Base-by-base conservation (phyloP, 139 green algal species). In the Chlorella ohadii region DNA sequence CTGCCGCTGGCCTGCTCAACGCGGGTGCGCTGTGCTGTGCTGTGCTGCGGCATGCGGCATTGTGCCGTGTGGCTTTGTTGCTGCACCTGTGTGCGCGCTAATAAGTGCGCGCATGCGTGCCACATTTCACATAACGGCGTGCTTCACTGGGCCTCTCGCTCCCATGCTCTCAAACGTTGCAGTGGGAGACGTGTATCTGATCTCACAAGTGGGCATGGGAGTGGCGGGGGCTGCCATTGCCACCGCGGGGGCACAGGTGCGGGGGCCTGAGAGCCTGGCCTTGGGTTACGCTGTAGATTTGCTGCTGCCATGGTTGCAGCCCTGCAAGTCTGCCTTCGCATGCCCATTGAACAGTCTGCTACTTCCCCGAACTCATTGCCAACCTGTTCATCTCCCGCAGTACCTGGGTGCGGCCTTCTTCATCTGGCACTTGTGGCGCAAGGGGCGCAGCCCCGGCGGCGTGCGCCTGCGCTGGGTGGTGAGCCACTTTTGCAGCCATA, bases 191-290 rank as follows among this genome's bases (percentile, higher is more conserved):
- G 70, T 91, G 6, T 83, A 90, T 20, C 79, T 94, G 0, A 87
- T 90, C 15, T 76, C 70, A 0, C 23, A 47, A 6, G 34, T 79
- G 27, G 79, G 81, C 22, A 82, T 93, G 66, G 91, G 89, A 3
- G 85, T 91, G 23, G 68, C 75, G 1, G 87, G 90, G 5, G 90
- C 87, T 7, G 82, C 91, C 4, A 51, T 87, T 4, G 86, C 87
- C n/a, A 96, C 93, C 4, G 73, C 88, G 12, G 75, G 79, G 36
- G 85, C 87, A 3, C 92, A 96, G 38, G 55, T 85, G 56, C 9
- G 38, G 0, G n/a, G 28, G 36, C 25, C 16, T 2, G 11, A 23
- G 0, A 1, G 15, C 28, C 44, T 64, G 23, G 1, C 4, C 64
- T 20, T 70, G 64, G 9, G 23, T 34, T 67, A n/a, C 61, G 25